Percentiles rank a stretch among this genome's conserved stretches.
Evolutionary conservation across 108 stramenopile species (phyloP).

Genomic region (Craspedostauros australis): DNA sequence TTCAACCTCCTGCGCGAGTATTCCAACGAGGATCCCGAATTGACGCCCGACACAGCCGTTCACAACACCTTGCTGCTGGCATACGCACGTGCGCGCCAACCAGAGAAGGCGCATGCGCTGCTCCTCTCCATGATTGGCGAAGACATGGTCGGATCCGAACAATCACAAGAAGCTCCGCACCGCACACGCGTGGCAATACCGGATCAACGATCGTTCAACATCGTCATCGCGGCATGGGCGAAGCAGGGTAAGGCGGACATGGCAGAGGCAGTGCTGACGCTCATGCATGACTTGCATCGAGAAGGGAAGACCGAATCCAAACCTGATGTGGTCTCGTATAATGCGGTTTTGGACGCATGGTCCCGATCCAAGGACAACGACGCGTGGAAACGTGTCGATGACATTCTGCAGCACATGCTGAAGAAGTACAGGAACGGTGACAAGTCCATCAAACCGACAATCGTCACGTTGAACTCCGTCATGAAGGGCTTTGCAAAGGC

Average conservation of each 20-base stretch:
- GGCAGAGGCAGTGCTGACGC: slow-evolving; percentile 22
- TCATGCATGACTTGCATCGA: slow-evolving; percentile 21
- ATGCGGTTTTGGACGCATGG: slow-evolving; percentile 28
- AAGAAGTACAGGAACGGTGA: slow-evolving; percentile 12
- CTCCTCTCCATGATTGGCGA: slow-evolving; percentile 17
- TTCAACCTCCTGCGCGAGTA: slow-evolving; percentile 23
- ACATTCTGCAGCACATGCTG: slow-evolving; percentile 35
- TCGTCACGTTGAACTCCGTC: slow-evolving; percentile 14
- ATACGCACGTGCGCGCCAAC: slow-evolving; percentile 37
- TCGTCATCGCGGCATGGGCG: slow-evolving; percentile 31
- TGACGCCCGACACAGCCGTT: slow-evolving; percentile 33
- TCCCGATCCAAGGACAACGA: slow-evolving; percentile 8
- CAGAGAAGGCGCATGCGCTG: slow-evolving; percentile 31
- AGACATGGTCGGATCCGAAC: not conserved
- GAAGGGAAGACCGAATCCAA: slow-evolving; percentile 10
- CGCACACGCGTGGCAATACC: slow-evolving; percentile 1
- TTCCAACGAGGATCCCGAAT: slow-evolving; percentile 14
- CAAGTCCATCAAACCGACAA: slow-evolving; percentile 10
- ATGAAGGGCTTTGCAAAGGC: slow-evolving; percentile 2
- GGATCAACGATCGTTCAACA: slow-evolving; percentile 21
- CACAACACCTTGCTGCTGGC: slow-evolving; percentile 44
- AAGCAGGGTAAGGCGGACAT: slow-evolving; percentile 23
- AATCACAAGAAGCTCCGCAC: not conserved
- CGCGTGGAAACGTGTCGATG: slow-evolving; percentile 29
- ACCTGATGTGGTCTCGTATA: slow-evolving; percentile 22